A percentile compares a stretch with the other conserved stretches of the same genome.
Conservation (phyloP, 306 rosid species). For the Malus domestica region DNA sequence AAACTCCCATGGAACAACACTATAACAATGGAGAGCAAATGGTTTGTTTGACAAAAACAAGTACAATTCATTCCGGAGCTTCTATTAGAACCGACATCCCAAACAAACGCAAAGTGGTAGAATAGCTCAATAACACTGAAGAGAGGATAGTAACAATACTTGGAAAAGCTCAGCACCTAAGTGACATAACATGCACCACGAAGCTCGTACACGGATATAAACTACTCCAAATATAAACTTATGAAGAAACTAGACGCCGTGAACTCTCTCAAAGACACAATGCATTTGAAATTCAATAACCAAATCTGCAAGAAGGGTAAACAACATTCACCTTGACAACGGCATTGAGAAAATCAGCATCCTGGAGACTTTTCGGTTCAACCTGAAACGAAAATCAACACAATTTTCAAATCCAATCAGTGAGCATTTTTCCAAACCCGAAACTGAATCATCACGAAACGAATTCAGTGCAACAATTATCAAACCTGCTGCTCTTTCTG, state of each 20-base stretch:
- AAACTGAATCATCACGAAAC: background rate
- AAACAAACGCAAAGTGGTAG: no score
- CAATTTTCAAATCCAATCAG: background rate
- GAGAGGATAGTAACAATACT: background rate
- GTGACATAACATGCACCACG: background rate
- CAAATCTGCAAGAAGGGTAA: background rate
- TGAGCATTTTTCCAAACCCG: background rate
- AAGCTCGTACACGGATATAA: background rate
- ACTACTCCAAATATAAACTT: background rate
- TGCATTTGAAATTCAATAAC: background rate
- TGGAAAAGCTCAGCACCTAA: background rate
- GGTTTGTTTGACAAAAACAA: background rate
- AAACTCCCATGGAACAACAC: background rate
- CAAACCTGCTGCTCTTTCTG: conserved; percentile 64
- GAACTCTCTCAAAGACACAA: background rate
- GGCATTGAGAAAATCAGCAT: conserved; percentile 73
- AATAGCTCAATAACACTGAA: background rate
- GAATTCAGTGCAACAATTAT: background rate
- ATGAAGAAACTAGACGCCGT: background rate
- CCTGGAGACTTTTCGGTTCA: conserved; percentile 60
- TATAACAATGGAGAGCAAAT: background rate
- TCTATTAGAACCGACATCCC: background rate
- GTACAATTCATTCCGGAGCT: background rate
- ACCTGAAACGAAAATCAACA: conserved; percentile 38
- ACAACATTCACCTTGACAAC: conserved; percentile 74